A percentile compares a stretch with the other conserved stretches of the same genome.
phyloP scores from a whole-genome alignment of 164 flowering plant species.

The Aristolochia contorta region DNA sequence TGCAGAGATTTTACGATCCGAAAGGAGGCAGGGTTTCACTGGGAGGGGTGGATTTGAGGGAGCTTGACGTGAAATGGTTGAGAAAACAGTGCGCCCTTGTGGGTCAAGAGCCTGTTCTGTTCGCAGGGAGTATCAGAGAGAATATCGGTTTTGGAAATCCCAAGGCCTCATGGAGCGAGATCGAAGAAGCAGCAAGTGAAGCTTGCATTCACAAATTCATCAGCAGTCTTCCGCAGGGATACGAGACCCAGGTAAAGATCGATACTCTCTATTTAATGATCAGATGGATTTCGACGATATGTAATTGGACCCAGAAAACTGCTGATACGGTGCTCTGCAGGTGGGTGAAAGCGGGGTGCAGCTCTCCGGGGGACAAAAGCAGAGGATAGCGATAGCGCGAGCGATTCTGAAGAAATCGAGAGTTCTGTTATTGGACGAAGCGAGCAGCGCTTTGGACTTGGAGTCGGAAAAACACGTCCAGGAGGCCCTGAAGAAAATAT shows the following conservation, averaged over 20 bases:
- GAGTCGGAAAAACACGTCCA: constrained; percentile 72
- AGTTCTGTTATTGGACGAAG: constrained; percentile 58
- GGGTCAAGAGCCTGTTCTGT: constrained; percentile 72
- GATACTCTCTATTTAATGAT: not conserved
- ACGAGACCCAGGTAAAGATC: constrained; percentile 39
- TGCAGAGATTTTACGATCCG: constrained; percentile 76
- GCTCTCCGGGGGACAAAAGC: constrained; percentile 72
- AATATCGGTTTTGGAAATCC: constrained; percentile 61
- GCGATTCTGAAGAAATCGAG: constrained; percentile 53
- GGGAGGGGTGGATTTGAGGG: constrained; percentile 57
- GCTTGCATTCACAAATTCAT: constrained; percentile 70
- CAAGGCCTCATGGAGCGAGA: constrained; percentile 59
- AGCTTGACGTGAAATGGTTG: constrained; percentile 56
- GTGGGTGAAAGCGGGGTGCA: constrained; percentile 76
- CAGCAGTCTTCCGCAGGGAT: constrained; percentile 64
- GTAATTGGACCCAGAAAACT: not conserved
- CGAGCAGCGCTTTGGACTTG: constrained; percentile 72
- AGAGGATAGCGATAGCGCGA: constrained; percentile 66
- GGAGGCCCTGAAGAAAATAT: constrained; percentile 40
- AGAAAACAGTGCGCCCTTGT: constrained; percentile 64
- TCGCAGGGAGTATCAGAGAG: constrained; percentile 60
- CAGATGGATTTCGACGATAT: not conserved
- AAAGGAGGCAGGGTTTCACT: constrained; percentile 38
- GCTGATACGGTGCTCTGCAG: constrained; percentile 18
- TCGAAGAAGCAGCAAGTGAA: constrained; percentile 67